phyloP scores from a whole-genome alignment of 202 grass and related monocot genomes.

The Setaria viridis region DNA sequence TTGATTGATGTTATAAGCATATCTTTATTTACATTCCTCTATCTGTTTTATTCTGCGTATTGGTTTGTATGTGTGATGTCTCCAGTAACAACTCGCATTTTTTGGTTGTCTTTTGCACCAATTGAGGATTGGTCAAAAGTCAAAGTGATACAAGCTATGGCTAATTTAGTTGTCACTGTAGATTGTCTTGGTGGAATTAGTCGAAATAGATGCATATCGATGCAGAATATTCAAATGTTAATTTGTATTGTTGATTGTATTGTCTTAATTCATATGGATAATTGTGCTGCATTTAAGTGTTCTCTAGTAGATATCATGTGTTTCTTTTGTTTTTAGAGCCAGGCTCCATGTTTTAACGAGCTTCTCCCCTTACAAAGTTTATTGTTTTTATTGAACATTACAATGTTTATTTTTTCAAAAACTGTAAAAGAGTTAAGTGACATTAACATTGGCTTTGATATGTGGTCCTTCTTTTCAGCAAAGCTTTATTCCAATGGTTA shows the following conservation, averaged over 20 bases:
- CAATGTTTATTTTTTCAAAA: constrained; percentile 14
- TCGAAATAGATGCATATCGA: too few relatives aligned
- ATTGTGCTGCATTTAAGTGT: constrained; percentile 22
- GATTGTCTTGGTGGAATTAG: too few relatives aligned
- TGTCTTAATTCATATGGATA: background rate
- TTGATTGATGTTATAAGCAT: background rate
- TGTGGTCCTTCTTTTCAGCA: constrained; percentile 25
- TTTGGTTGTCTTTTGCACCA: background rate
- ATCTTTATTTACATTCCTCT: background rate
- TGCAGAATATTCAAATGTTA: too few relatives aligned
- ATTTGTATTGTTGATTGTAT: background rate
- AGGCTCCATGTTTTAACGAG: background rate
- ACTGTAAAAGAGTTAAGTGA: constrained; percentile 13
- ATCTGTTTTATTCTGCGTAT: background rate
- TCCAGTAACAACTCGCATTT: background rate
- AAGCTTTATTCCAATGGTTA: background rate
- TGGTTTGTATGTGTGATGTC: background rate
- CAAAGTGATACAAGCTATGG: background rate
- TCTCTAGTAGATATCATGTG: constrained; percentile 6
- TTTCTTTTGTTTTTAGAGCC: background rate
- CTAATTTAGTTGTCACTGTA: background rate
- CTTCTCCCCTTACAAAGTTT: background rate
- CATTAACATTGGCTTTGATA: background rate
- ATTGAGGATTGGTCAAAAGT: too few relatives aligned
- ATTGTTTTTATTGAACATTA: background rate